phyloP scores from a whole-genome alignment of 2,329 filamentous ascomycete genomes.

The Aspergillus brunneoviolaceus region DNA sequence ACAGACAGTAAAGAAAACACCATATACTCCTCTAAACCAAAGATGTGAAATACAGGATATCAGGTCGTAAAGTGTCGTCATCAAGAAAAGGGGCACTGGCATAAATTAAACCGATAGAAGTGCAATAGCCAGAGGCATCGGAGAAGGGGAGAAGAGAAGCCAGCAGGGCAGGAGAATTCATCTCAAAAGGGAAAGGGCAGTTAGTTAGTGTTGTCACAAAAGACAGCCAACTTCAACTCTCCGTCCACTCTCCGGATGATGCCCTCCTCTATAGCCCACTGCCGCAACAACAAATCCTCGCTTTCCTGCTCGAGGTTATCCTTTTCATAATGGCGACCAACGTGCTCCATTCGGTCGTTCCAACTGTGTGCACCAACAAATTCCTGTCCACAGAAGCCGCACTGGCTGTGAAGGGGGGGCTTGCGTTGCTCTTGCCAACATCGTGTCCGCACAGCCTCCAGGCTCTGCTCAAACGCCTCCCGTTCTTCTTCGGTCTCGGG shows the following conservation, averaged over 20 bases:
- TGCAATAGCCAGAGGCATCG: too few relatives aligned
- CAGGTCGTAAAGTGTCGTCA: not conserved
- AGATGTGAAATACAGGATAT: slow-evolving; percentile 5
- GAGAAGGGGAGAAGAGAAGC: not conserved
- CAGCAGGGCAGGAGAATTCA: not conserved
- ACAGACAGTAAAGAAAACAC: not conserved
- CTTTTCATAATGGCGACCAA: slow-evolving; percentile 77
- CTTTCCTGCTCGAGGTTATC: slow-evolving; percentile 30
- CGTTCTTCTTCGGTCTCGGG: slow-evolving; percentile 31
- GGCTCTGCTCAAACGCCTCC: slow-evolving; percentile 49
- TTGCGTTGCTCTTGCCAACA: slow-evolving; percentile 63
- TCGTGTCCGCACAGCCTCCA: slow-evolving; percentile 57
- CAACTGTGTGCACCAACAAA: slow-evolving; percentile 68
- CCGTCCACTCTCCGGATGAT: slow-evolving; percentile 26
- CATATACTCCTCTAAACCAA: not conserved
- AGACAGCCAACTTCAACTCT: slow-evolving; percentile 22
- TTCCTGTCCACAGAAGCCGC: slow-evolving; percentile 55
- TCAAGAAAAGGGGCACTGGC: too few relatives aligned
- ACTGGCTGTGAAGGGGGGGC: slow-evolving; percentile 63
- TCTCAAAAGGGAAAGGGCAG: not conserved
- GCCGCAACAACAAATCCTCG: slow-evolving; percentile 42
- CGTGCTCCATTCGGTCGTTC: slow-evolving; percentile 85
- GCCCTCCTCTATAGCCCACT: slow-evolving; percentile 42
- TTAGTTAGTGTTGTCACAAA: slow-evolving; percentile 14
- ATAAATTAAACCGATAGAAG: not conserved